phyloP scores from a whole-genome alignment of 2,329 filamentous ascomycete genomes.

The Phialophora expanda region DNA sequence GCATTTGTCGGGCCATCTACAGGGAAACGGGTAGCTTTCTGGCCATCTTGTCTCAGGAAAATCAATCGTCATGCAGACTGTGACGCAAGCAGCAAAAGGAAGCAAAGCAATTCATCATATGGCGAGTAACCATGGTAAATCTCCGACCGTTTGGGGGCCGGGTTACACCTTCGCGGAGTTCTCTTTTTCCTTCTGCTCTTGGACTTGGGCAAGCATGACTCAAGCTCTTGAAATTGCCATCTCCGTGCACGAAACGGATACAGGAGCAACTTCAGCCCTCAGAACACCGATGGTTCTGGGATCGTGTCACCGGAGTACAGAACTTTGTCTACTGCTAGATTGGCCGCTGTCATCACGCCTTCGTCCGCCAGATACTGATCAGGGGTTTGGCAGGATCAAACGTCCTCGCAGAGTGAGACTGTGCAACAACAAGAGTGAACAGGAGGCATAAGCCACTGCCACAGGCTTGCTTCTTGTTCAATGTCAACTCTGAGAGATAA shows the following conservation, averaged over 20 bases:
- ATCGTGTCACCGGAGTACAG: not conserved
- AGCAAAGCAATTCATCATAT: not conserved
- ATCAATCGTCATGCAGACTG: slow-evolving; percentile 11
- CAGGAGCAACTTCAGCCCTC: not conserved
- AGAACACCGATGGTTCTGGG: not conserved
- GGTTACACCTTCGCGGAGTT: not conserved
- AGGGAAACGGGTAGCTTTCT: not conserved
- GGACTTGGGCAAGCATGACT: not conserved
- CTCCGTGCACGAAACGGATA: not conserved
- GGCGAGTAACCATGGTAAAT: not conserved
- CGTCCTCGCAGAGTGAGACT: not conserved
- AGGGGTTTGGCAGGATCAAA: not conserved
- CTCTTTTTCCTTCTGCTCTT: not conserved
- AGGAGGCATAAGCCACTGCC: not conserved
- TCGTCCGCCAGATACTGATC: not conserved
- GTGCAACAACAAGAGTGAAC: not conserved
- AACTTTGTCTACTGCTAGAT: not conserved
- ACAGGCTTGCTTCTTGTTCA: not conserved
- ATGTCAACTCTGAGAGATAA: not conserved
- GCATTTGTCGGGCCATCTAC: no score
- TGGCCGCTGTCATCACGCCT: not conserved
- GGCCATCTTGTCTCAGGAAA: not conserved
- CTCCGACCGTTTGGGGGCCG: not conserved
- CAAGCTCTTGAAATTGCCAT: not conserved
- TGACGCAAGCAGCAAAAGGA: not conserved